A percentile compares a stretch with the other conserved stretches of the same genome.
phyloP scores from a whole-genome alignment of 768 basidiomycete genomes.

The Lentinula sp. region DNA sequence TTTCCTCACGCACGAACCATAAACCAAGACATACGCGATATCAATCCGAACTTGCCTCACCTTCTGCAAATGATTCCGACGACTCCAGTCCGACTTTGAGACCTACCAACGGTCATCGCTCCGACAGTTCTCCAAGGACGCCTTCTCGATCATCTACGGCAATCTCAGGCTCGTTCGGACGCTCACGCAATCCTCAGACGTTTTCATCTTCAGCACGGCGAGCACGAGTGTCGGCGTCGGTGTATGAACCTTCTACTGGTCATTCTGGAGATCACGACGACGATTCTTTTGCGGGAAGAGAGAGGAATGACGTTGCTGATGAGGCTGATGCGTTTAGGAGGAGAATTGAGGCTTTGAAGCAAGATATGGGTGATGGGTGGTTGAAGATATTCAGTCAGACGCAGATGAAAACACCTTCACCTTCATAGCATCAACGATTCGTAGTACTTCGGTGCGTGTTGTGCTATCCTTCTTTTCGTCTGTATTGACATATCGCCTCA shows the following conservation, averaged over 20 bases:
- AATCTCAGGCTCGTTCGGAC: conserved; percentile 10
- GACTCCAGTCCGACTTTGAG: conserved; percentile 6
- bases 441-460: not conserved
- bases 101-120: not conserved
- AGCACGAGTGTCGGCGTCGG: conserved; percentile 53
- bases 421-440: not conserved
- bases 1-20: conserved; percentile 6
- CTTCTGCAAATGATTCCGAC: conserved; percentile 10
- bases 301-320: conserved; percentile 20
- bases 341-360: conserved; percentile 74
- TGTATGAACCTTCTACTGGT: conserved; percentile 50
- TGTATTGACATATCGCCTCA: too few species aligned
- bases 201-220: conserved; percentile 34
- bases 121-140: not conserved
- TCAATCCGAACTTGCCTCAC: conserved; percentile 39
- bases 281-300: conserved; percentile 12
- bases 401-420: conserved; percentile 18
- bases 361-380: conserved; percentile 90
- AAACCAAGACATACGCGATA: conserved; percentile 42
- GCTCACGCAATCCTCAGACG: conserved; percentile 20
- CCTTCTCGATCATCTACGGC: conserved; percentile 11
- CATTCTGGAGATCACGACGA: conserved; percentile 17
- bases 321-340: conserved; percentile 70
- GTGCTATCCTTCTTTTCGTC: too few species aligned
- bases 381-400: conserved; percentile 78